Evolutionary conservation across 164 flowering plant species (phyloP).

Genomic region (Paratinospora sagittata): DNA sequence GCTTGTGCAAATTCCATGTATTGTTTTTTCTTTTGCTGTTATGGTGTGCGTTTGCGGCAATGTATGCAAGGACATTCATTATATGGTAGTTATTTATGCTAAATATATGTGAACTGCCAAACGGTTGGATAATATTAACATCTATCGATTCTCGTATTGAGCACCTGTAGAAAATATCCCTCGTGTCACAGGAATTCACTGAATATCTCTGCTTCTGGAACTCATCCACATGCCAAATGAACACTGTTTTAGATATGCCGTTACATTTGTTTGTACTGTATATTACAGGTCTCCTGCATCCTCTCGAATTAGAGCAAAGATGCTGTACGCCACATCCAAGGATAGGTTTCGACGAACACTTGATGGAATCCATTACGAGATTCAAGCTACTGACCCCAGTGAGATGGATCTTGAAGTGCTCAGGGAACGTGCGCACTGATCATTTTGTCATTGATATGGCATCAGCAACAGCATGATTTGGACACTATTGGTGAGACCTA

Average conservation of each 20-base stretch:
- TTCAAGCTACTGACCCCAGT: conserved; percentile 83
- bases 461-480: neutral
- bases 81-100: no score
- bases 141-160: no score
- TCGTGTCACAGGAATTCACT: no score
- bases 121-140: no score
- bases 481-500: neutral
- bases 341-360: conserved; percentile 60
- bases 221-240: no score
- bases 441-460: conserved; percentile 1
- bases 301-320: conserved; percentile 65
- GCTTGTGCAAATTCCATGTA: no score
- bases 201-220: no score
- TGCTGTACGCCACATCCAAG: conserved; percentile 82
- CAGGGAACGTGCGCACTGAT: conserved; percentile 51
- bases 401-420: conserved; percentile 80
- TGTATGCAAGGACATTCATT: no score
- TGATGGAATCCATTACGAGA: conserved; percentile 67
- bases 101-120: no score
- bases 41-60: neutral
- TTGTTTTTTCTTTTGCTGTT: neutral
- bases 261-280: neutral
- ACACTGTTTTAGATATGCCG: no score
- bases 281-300: conserved; percentile 60
- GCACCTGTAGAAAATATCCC: no score